These are phyloP conservation scores for Hymenoscyphus albidus DNA, from an alignment of 2,329 filamentous ascomycete species.

Conservation along the genomic window DNA sequence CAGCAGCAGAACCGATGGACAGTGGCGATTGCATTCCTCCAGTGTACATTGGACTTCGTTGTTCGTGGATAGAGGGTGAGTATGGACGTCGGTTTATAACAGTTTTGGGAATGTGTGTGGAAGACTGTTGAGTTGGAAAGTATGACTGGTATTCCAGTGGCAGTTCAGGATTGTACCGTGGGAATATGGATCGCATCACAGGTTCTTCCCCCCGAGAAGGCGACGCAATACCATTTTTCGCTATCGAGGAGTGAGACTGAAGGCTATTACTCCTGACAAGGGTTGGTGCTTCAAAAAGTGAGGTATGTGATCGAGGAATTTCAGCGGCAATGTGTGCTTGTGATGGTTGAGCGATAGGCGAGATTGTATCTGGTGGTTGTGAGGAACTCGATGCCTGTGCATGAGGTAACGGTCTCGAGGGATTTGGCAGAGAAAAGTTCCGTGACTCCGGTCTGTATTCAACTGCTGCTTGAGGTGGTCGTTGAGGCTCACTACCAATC, in stretches of 20 bases:
- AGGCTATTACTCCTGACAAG: constrained; percentile 48
- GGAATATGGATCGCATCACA: constrained; percentile 69
- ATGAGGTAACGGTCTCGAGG: constrained; percentile 14
- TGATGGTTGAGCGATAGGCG: constrained; percentile 26
- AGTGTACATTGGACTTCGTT: constrained; percentile 21
- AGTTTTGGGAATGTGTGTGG: constrained; percentile 58
- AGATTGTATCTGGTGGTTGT: constrained; percentile 7
- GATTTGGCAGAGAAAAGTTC: constrained; percentile 20
- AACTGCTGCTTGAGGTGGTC: constrained; percentile 22
- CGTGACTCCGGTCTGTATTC: constrained; percentile 25
- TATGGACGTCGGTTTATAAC: constrained; percentile 65
- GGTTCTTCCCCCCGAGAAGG: constrained; percentile 33
- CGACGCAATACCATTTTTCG: constrained; percentile 43
- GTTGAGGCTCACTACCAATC: constrained; percentile 25
- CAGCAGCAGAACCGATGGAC: constrained; percentile 25
- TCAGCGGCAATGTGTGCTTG: constrained; percentile 28
- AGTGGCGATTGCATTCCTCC: constrained; percentile 31
- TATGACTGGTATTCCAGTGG: constrained; percentile 67
- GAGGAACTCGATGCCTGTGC: neutral
- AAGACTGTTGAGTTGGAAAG: constrained; percentile 62
- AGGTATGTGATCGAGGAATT: constrained; percentile 45
- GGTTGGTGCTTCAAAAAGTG: constrained; percentile 49
- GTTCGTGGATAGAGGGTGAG: constrained; percentile 34
- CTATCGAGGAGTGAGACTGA: constrained; percentile 53
- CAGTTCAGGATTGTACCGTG: constrained; percentile 65